Conservation (phyloP, 352 stramenopile genomes). For the Phytophthora cactorum region DNA sequence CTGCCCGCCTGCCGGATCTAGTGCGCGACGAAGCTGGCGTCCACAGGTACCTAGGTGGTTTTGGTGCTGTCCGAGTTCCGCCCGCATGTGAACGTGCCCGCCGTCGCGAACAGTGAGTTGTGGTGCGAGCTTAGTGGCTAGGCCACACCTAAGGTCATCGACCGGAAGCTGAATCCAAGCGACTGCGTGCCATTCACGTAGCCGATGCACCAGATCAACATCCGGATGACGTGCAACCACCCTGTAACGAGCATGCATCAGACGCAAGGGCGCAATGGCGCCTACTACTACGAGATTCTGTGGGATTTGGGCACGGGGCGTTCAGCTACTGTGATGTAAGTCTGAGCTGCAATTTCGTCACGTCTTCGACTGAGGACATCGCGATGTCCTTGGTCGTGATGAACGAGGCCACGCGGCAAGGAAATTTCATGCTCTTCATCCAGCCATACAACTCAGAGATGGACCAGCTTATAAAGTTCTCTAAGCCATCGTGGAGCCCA, state of each 20-base stretch:
- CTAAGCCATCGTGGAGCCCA: conserved; percentile 19
- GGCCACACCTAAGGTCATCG: conserved; percentile 32
- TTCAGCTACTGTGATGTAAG: conserved; percentile 62
- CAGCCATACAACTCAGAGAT: conserved; percentile 30
- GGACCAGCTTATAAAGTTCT: conserved; percentile 44
- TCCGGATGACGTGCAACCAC: conserved; percentile 73
- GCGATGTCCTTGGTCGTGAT: conserved; percentile 47
- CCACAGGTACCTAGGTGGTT: conserved; percentile 60
- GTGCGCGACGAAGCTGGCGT: conserved; percentile 25
- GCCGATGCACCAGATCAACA: conserved; percentile 54
- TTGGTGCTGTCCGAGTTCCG: conserved; percentile 67
- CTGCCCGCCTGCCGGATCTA: conserved; percentile 22
- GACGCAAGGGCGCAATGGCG: conserved; percentile 30
- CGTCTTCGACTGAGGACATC: conserved; percentile 12
- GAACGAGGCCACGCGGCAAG: conserved; percentile 42
- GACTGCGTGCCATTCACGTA: conserved; percentile 81
- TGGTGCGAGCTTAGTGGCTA: conserved; percentile 25
- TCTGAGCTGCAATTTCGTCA: conserved; percentile 38
- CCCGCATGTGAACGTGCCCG: conserved; percentile 41
- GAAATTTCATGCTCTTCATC: conserved; percentile 32
- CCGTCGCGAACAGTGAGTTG: conserved; percentile 32
- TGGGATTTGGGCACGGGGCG: conserved; percentile 79
- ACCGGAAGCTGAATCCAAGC: conserved; percentile 32
- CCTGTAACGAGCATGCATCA: conserved; percentile 54
- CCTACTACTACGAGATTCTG: conserved; percentile 56